phyloP scores from a whole-genome alignment of 179 eudicot genomes.

The Corrigiola litoralis region DNA sequence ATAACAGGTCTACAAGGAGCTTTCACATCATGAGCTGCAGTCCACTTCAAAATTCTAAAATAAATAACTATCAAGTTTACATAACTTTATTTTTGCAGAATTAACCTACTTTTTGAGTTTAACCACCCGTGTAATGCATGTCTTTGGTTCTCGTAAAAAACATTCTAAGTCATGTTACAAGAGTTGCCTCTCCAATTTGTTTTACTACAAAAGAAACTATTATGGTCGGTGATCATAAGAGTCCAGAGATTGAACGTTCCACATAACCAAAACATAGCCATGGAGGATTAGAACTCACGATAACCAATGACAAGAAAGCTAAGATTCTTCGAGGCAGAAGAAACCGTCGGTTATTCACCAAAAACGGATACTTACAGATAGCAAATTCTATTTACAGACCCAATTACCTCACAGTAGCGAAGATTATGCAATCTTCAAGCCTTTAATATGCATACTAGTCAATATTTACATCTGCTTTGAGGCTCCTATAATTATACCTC shows the following conservation, averaged over 20 bases:
- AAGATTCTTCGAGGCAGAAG: not conserved
- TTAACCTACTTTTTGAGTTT: not conserved
- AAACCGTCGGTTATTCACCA: not conserved
- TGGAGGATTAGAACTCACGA: not conserved
- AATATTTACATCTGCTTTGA: constrained; percentile 30
- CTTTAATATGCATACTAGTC: constrained; percentile 1
- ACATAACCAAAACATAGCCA: not conserved
- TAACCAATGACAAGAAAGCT: not conserved
- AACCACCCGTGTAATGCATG: not conserved
- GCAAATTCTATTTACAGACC: constrained; percentile 11
- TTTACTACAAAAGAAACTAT: not conserved
- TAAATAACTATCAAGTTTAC: too few relatives aligned
- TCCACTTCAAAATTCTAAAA: too few relatives aligned
- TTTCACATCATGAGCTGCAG: constrained; percentile 9
- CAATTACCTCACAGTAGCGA: not conserved
- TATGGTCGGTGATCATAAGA: too few relatives aligned
- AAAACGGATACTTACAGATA: constrained; percentile 10
- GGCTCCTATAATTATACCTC: constrained; percentile 54
- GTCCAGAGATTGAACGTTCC: not conserved
- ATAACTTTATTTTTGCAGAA: not conserved
- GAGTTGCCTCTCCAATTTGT: not conserved
- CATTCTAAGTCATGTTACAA: not conserved
- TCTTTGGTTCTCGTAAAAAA: not conserved
- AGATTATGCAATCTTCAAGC: not conserved
- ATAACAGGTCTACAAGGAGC: not conserved